A percentile compares a stretch with the other conserved stretches of the same genome.
phyloP scores from a whole-genome alignment of 2,329 filamentous ascomycete species.

The Talaromyces sp. region DNA sequence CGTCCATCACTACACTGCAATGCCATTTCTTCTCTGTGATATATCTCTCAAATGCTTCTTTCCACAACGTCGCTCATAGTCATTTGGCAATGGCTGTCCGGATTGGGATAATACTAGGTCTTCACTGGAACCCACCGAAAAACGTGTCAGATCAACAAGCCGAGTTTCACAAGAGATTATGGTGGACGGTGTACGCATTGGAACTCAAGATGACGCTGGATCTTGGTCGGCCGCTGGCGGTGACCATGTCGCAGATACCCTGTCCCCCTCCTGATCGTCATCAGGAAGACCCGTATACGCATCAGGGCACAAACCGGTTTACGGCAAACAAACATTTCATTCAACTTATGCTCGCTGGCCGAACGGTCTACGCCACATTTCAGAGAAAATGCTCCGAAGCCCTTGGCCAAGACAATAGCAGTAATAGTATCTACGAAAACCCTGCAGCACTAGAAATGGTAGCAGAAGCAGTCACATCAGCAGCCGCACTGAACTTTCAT shows the following conservation, averaged over 20 bases:
- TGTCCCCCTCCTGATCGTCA: slow-evolving; percentile 10
- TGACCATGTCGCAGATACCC: slow-evolving; percentile 7
- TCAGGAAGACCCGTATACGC: background rate
- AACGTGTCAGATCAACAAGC: background rate
- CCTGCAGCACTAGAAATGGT: background rate
- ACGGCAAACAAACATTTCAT: slow-evolving; percentile 14
- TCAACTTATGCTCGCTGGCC: slow-evolving; percentile 10
- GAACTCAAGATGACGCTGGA: slow-evolving; percentile 13
- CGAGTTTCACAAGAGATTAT: slow-evolving; percentile 8
- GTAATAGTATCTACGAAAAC: slow-evolving; percentile 2
- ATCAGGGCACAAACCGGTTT: background rate
- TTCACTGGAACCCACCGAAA: slow-evolving; percentile 11
- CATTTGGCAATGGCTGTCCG: slow-evolving; percentile 13
- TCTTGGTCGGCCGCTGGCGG: slow-evolving; percentile 11
- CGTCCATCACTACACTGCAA: slow-evolving; percentile 12
- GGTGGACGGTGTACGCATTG: slow-evolving; percentile 16
- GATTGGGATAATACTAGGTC: slow-evolving; percentile 3
- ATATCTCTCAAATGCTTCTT: slow-evolving; percentile 14
- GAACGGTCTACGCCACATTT: slow-evolving; percentile 5
- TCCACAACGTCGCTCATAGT: slow-evolving; percentile 12
- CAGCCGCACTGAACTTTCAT: background rate
- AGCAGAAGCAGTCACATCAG: slow-evolving; percentile 5
- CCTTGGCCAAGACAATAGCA: background rate
- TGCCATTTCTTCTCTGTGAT: slow-evolving; percentile 16
- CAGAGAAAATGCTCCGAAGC: slow-evolving; percentile 10